These are phyloP conservation scores for Tuctoria greenei DNA, from an alignment of 176 grass and related monocot genomes.

Conservation along the genomic window DNA sequence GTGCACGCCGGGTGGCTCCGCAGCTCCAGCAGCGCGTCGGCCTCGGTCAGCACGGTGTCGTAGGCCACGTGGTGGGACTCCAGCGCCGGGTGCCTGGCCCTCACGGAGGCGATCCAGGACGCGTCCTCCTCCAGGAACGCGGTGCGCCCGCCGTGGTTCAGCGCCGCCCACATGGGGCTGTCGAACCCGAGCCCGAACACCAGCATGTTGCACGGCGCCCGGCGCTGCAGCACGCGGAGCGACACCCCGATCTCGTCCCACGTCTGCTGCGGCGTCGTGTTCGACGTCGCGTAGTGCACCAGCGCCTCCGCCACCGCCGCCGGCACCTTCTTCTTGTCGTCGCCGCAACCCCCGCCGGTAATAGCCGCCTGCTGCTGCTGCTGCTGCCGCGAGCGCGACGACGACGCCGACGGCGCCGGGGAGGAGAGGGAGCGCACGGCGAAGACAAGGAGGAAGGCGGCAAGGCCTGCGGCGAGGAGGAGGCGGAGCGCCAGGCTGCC, in stretches of 20 bases:
- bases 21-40: conserved; percentile 43
- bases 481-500: conserved; percentile 6
- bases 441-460: conserved; percentile 41
- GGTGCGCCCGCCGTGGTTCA: conserved; percentile 85
- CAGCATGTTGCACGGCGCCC: conserved; percentile 69
- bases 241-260: conserved; percentile 52
- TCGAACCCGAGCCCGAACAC: conserved; percentile 65
- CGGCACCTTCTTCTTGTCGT: neutral
- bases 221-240: conserved; percentile 42
- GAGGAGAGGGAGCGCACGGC: conserved; percentile 36
- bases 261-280: conserved; percentile 54
- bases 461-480: conserved; percentile 33
- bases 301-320: conserved; percentile 46
- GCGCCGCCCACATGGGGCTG: conserved; percentile 76
- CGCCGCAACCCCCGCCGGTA: no score
- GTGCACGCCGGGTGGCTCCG: conserved; percentile 32
- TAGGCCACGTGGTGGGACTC: conserved; percentile 83
- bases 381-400: neutral
- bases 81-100: conserved; percentile 39
- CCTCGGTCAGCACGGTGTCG: conserved; percentile 51
- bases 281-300: conserved; percentile 46
- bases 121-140: conserved; percentile 87
- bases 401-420: neutral
- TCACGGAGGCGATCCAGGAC: neutral
- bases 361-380: no score